phyloP scores from a whole-genome alignment of 2,329 filamentous ascomycete species.

The Neodidymelliopsis sp. region DNA sequence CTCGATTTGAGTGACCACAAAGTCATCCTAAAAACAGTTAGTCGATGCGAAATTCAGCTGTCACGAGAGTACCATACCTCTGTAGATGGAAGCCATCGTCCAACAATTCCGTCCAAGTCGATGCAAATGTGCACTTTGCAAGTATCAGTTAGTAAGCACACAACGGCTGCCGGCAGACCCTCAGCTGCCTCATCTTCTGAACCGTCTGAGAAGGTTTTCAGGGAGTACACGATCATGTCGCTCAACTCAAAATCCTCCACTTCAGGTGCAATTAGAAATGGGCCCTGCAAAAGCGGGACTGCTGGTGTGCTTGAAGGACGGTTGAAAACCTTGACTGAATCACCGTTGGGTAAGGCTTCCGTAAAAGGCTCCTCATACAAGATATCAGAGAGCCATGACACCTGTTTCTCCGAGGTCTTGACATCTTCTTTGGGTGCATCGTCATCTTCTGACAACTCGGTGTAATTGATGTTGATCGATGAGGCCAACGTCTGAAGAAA shows the following conservation, averaged over 20 bases:
- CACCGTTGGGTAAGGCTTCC: slow-evolving; percentile 51
- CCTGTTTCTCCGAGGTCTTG: slow-evolving; percentile 60
- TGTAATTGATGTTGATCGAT: slow-evolving; percentile 75
- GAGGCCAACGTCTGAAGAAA: slow-evolving; percentile 84
- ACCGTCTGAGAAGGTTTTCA: slow-evolving; percentile 58
- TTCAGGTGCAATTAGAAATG: slow-evolving; percentile 62
- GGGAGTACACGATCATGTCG: slow-evolving; percentile 65
- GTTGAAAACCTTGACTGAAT: slow-evolving; percentile 60
- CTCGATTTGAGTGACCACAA: slow-evolving; percentile 26
- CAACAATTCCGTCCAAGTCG: slow-evolving; percentile 68
- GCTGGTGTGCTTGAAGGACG: slow-evolving; percentile 62
- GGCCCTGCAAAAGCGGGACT: slow-evolving; percentile 68
- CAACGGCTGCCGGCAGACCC: slow-evolving; percentile 63
- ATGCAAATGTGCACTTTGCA: slow-evolving; percentile 66
- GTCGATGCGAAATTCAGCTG: neutral
- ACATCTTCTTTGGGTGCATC: slow-evolving; percentile 53
- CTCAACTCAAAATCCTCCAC: slow-evolving; percentile 65
- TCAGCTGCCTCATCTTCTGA: slow-evolving; percentile 57
- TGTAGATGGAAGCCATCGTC: slow-evolving; percentile 65
- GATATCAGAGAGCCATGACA: slow-evolving; percentile 63
- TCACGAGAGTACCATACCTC: slow-evolving; percentile 27
- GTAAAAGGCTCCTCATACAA: slow-evolving; percentile 58
- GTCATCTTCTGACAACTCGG: slow-evolving; percentile 36
- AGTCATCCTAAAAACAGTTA: slow-evolving; percentile 28
- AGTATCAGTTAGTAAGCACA: slow-evolving; percentile 64